A percentile compares a stretch with the other conserved stretches of the same genome.
Evolutionary conservation across 805 yeast species (phyloP).

Genomic region (Schwanniomyces yamadae): DNA sequence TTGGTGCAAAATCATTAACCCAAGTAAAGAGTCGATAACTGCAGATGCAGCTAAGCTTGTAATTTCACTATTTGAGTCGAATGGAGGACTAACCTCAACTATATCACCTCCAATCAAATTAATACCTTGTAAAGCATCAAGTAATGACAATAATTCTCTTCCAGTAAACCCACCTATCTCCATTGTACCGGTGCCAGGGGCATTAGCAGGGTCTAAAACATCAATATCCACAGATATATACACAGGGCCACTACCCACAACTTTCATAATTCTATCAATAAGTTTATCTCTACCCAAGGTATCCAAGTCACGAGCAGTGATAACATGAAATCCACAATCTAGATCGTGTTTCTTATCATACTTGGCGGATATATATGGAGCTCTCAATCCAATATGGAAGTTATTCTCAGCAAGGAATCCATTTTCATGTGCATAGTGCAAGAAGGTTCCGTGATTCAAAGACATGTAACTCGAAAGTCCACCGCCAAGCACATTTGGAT

Average conservation of each 20-base stretch:
- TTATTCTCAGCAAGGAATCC: slow-evolving; percentile 53
- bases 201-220: slow-evolving; percentile 69
- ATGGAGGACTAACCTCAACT: slow-evolving; percentile 72
- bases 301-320: slow-evolving; percentile 50
- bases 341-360: slow-evolving; percentile 44
- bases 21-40: slow-evolving; percentile 51
- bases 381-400: slow-evolving; percentile 64
- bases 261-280: slow-evolving; percentile 30
- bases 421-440: slow-evolving; percentile 68
- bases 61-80: slow-evolving; percentile 56
- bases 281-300: slow-evolving; percentile 36
- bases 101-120: slow-evolving; percentile 72
- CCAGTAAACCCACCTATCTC: slow-evolving; percentile 64
- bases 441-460: slow-evolving; percentile 66
- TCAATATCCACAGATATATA: slow-evolving; percentile 54
- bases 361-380: slow-evolving; percentile 50
- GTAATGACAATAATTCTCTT: slow-evolving; percentile 53
- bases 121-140: slow-evolving; percentile 60
- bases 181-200: slow-evolving; percentile 80
- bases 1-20: slow-evolving; percentile 39
- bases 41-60: slow-evolving; percentile 68
- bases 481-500: slow-evolving; percentile 62
- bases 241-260: slow-evolving; percentile 41
- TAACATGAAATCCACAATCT: slow-evolving; percentile 48
- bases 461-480: slow-evolving; percentile 57